Evolutionary conservation across 2,329 filamentous ascomycete genomes (phyloP), one percentile per base, ranked within the genome.

Genomic region (Bipolaris sorokiniana): DNA sequence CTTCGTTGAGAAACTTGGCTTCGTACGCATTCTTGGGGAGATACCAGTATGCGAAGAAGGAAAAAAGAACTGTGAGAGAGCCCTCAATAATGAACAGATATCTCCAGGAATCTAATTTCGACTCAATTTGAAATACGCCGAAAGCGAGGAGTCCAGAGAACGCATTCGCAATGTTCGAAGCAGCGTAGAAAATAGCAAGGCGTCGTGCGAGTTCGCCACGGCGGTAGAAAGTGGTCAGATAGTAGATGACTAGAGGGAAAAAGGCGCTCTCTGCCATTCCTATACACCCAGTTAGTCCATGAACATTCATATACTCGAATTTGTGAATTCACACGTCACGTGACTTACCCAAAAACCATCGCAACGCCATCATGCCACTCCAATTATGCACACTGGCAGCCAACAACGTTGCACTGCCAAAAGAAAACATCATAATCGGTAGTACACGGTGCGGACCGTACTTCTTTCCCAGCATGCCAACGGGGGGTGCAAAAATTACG

Each of bases 101-200:
- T 59, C 85, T 79, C 87, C 87, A 90, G 0, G 81, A 81, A 1
- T 82, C 78, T 77, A 85, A 84, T 33, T 76, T 76, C 0, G 81
- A 79, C 10, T 87, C 65, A 16, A 75, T 73, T 23, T 86, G 84
- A 71, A 89, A 89, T 6, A 86, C 83, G 3, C 83, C 85, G 56
- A 84, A 88, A 0, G 85, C 80, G 13, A 88, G 77, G 1, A 88
- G 75, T 3, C 85, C 85, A 0, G 82, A 83, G 65, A 89, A 89
- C 2, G 87, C 87, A 55, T 85, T 87, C 20, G 90, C 90, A 56
- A 93, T 89, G 67, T 89, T 90, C 22, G 84, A 87, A 0, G 89
- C 89, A 0, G 89, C 90, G 65, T 92, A 93, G 77, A 92, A 92
- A 56, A 91, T 78, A 34, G 88, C 88, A 1, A 91, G 79, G 3